A percentile compares a stretch with the other conserved stretches of the same genome.
Conservation (phyloP, 495 filamentous ascomycete species). For the Hypoxylon crocopeplum region DNA sequence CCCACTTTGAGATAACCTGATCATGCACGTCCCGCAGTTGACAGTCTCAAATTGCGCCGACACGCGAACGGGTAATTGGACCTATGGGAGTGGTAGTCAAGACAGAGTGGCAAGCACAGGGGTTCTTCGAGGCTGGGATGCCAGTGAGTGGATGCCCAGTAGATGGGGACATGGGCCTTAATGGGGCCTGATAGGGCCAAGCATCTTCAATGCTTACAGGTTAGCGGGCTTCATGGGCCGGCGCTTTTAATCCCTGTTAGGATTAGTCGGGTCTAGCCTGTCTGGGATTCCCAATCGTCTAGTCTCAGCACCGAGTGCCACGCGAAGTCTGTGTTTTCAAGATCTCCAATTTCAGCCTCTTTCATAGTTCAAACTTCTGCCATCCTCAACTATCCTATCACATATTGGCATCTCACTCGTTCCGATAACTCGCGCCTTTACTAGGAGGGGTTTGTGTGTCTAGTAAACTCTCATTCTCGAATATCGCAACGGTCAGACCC, state of each 20-base stretch:
- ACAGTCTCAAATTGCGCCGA: conserved; percentile 27
- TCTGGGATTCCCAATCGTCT: conserved; percentile 20
- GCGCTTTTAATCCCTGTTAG: conserved; percentile 26
- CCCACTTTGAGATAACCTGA: conserved; percentile 30
- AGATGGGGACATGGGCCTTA: too few relatives aligned
- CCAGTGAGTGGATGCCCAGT: too few relatives aligned
- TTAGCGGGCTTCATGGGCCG: conserved; percentile 26
- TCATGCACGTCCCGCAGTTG: conserved; percentile 23
- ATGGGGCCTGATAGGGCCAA: too few relatives aligned
- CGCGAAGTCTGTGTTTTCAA: conserved; percentile 40
- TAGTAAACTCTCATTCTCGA: too few relatives aligned
- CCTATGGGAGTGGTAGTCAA: conserved; percentile 1
- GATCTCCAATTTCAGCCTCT: conserved; percentile 41
- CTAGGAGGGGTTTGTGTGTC: neutral
- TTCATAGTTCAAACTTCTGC: conserved; percentile 15
- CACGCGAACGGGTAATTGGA: conserved; percentile 15
- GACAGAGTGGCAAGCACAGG: neutral
- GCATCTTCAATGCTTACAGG: too few relatives aligned
- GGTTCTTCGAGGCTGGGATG: conserved; percentile 1
- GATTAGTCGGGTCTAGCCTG: conserved; percentile 23
- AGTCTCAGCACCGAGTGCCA: conserved; percentile 26
- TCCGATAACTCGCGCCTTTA: conserved; percentile 1
- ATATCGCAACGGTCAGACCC: too few relatives aligned
- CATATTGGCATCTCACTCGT: conserved; percentile 2
- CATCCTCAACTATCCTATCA: conserved; percentile 24